Evolutionary conservation across 352 stramenopile genomes (phyloP), one percentile per base, ranked within the genome.

Genomic region (Hyaloperonospora arabidopsidis): DNA sequence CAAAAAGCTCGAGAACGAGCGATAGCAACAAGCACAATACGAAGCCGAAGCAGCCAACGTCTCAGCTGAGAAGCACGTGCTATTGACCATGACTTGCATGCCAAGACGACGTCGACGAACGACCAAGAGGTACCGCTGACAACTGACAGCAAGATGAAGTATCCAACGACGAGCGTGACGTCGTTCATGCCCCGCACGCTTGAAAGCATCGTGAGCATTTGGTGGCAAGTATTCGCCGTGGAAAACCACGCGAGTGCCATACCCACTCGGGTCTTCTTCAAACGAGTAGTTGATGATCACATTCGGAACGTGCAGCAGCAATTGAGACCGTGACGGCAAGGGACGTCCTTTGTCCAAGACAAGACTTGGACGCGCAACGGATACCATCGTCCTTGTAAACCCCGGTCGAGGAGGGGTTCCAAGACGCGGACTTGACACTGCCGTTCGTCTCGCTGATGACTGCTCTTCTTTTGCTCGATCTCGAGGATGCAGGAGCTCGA

Each of bases 271-370:
- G 22, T 72, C 70, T 58, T 78, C 64, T 32, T 79, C 67, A 21
- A 78, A 78, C 11, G 45, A 65, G 17, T 74, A 79, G 32, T 70
- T 74, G 34, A 71, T 71, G 40, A 75, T 55, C 5, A 83, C 68
- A 41, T 73, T 62, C 11, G 70, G 65, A 18, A 68, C 63, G 22
- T 74, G 57, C 21, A 54, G 59, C n/a, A 21, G 5, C 38, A 19
- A 18, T 5, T 52, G 50, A 2, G 52, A 41, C 14, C 41, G 50
- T 18, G 56, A 40, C 12, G 55, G 25, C 6, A 17, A 18, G 8
- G 48, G 1, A 14, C 28, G 43, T 12, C 32, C 29, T 15, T 57
- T 66, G 32, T 56, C 44, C 14, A 55, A 36, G 10, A 63, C 46
- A 17, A 68, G 50, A 17, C 64, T 59, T 3, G 45, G 54, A 2